Conservation (phyloP, 176 grass and related monocot genomes). For the Oryza glumipatula region DNA sequence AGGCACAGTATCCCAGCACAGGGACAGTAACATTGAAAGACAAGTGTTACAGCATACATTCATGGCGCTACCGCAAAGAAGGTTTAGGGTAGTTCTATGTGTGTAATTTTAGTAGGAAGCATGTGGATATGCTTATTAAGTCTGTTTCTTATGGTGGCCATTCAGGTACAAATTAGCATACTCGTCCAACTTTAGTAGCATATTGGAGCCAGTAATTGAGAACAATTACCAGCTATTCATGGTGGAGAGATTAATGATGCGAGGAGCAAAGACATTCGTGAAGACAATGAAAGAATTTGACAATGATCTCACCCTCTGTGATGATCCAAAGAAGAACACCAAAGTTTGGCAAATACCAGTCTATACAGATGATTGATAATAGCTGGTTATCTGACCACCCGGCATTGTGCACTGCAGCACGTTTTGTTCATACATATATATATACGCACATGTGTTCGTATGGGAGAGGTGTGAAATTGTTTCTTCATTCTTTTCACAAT, state of each 20-base stretch:
- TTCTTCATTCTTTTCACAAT: slow-evolving; percentile 1
- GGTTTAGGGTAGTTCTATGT: neutral
- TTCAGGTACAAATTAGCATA: slow-evolving; percentile 74
- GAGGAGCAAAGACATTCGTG: slow-evolving; percentile 67
- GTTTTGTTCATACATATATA: slow-evolving; percentile 27
- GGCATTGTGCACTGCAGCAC: neutral
- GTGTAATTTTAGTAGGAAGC: slow-evolving; percentile 1
- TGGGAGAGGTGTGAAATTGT: slow-evolving; percentile 2
- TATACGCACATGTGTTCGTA: neutral
- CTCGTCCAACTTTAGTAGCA: slow-evolving; percentile 74
- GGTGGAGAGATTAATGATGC: slow-evolving; percentile 71
- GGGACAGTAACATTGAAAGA: neutral
- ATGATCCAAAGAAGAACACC: slow-evolving; percentile 78
- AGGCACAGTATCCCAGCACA: neutral
- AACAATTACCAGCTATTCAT: slow-evolving; percentile 86
- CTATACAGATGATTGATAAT: slow-evolving; percentile 51
- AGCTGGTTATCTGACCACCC: neutral
- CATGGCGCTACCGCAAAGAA: neutral
- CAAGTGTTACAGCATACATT: neutral
- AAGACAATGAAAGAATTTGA: slow-evolving; percentile 82
- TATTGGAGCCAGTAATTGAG: slow-evolving; percentile 62
- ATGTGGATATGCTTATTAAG: neutral
- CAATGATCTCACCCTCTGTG: slow-evolving; percentile 66
- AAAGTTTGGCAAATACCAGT: slow-evolving; percentile 77
- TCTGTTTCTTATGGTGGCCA: slow-evolving; percentile 24